These are phyloP conservation scores for Euphrasia confusa DNA, from an alignment of 257 asterid genomes.

Conservation along the genomic window DNA sequence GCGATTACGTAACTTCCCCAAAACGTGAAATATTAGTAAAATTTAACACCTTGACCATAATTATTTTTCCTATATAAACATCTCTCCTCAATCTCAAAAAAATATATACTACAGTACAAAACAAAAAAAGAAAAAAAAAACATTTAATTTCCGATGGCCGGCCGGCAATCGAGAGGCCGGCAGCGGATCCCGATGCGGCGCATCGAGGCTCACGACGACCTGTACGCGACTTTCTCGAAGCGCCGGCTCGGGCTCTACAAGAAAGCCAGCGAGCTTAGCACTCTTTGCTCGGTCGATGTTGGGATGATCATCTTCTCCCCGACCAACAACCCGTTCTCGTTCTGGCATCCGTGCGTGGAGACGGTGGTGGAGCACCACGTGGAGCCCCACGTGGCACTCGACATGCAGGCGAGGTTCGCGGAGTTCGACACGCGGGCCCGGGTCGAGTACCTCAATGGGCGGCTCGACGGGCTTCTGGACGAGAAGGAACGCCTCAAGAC, in stretches of 20 bases:
- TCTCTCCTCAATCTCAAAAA: too few relatives aligned
- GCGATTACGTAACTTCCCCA: too few relatives aligned
- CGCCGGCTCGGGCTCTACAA: slow-evolving; percentile 24
- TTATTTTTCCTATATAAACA: too few relatives aligned
- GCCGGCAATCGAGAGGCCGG: slow-evolving; percentile 21
- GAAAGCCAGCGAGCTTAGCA: slow-evolving; percentile 24
- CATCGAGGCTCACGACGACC: slow-evolving; percentile 17
- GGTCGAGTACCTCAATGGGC: slow-evolving; percentile 2
- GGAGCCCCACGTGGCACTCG: neutral
- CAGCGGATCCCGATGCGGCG: slow-evolving; percentile 18
- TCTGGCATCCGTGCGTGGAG: slow-evolving; percentile 19
- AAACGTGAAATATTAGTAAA: too few relatives aligned
- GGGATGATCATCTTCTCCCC: slow-evolving; percentile 19
- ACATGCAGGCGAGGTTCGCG: neutral
- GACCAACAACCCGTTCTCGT: neutral
- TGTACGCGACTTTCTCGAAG: slow-evolving; percentile 22
- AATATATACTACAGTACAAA: too few relatives aligned
- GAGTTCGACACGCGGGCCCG: slow-evolving; percentile 7
- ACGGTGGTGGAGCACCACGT: slow-evolving; percentile 2
- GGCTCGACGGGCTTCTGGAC: slow-evolving; percentile 5
- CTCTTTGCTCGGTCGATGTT: slow-evolving; percentile 6
- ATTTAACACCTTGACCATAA: too few relatives aligned
- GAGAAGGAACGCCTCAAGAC: neutral
- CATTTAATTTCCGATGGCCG: too few relatives aligned
- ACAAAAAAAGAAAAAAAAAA: too few relatives aligned